Base-by-base conservation (phyloP, 805 yeast genomes). In the Candida mattraensis region DNA sequence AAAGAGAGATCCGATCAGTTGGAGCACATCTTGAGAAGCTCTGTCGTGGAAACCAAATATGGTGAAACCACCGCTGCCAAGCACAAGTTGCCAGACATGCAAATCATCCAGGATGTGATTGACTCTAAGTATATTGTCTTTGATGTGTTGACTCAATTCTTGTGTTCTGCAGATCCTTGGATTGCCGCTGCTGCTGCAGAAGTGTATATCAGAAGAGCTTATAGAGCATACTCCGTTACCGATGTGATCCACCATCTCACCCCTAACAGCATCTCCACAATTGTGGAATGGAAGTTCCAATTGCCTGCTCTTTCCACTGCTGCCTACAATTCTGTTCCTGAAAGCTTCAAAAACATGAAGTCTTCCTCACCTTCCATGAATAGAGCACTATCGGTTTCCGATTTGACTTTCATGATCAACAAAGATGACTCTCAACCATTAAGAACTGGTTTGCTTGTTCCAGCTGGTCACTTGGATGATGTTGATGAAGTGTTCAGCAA, bases 161-260 rank as follows among this genome's bases (percentile, higher is more conserved):
- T 93, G 66, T 78, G 75, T 37, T 84, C 87, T 51, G 56, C 74
- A 9, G 97, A 94, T 56, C 85, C 83, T 30, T 86, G 87, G 73
- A 91, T 93, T 42, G 84, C 91, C 3, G 77, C 91, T 48, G 98
- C 99, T 23, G 98, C 99, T 23, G 87, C 95, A 29, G 97, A 93
- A 66, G 95, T 93, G 40, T 93, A 93, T 63, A 82, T 89, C 42
- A 83, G 98, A 63, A 83, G 99, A 63, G 95, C 98, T 28, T 93
- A 89, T 71, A 80, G 98, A 56, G 98, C 98, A 24, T 93, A 94
- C 67, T 82, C 87, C 25, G 82, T 93, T 44, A 82, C 86, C 37
- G 83, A 81, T 45, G 75, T 94, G 35, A 66, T 69, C 36, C 86
- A 87, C 55, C 76, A 73, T 45, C 65, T 67, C 51, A 60, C 68